A percentile compares a stretch with the other conserved stretches of the same genome.
Evolutionary conservation across 345 rosid species (phyloP).

Genomic region (Eucalyptus erythrocorys): DNA sequence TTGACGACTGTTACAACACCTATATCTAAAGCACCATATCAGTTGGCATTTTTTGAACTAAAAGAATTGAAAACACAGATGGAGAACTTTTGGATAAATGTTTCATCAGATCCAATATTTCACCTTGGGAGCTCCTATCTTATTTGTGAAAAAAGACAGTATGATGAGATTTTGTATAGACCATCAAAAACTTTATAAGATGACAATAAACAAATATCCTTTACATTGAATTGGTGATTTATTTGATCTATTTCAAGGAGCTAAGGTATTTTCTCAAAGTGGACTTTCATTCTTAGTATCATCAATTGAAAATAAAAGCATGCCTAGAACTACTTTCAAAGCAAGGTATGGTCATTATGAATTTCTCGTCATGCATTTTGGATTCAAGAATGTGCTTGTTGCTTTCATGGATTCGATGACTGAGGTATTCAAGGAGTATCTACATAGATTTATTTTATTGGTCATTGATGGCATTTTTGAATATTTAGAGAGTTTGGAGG

Average conservation of each 20-base stretch:
- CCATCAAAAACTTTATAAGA: neutral
- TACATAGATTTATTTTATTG: neutral
- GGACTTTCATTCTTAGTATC: neutral
- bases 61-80: too few species aligned
- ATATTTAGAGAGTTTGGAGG: neutral
- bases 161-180: neutral
- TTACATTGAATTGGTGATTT: neutral
- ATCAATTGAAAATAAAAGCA: neutral
- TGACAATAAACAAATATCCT: neutral
- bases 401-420: neutral
- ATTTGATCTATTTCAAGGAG: neutral
- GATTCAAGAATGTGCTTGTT: rapidly evolving
- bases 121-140: neutral
- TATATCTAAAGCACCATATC: too few species aligned
- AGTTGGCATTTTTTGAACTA: too few species aligned
- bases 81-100: too few species aligned
- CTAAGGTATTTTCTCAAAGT: neutral
- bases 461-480: neutral
- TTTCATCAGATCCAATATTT: too few species aligned
- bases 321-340: neutral
- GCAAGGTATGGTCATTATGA: neutral
- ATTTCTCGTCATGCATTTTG: neutral
- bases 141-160: neutral
- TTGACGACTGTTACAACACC: too few species aligned
- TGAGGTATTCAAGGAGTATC: neutral